phyloP scores from a whole-genome alignment of 768 basidiomycete genomes.

The Suillus sp. region DNA sequence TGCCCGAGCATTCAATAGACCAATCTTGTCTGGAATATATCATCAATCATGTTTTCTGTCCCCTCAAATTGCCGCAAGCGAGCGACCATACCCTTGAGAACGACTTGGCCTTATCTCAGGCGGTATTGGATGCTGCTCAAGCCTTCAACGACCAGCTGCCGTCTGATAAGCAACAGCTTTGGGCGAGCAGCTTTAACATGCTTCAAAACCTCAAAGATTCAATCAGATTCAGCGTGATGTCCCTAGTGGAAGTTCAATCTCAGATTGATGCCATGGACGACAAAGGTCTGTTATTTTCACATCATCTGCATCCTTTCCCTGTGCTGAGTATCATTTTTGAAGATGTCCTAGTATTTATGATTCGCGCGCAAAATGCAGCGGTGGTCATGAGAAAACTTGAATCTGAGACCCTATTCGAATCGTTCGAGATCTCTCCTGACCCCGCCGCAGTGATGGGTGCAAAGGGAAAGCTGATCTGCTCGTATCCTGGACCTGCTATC shows the following conservation, averaged over 20 bases:
- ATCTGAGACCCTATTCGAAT: conserved; percentile 40
- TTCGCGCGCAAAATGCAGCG: conserved; percentile 51
- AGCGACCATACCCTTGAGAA: conserved; percentile 32
- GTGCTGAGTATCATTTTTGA: conserved; percentile 4
- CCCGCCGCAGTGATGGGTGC: conserved; percentile 38
- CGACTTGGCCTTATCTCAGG: conserved; percentile 31
- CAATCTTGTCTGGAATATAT: conserved; percentile 29
- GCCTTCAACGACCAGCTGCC: conserved; percentile 20
- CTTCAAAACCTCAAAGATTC: conserved; percentile 25
- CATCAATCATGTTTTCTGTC: conserved; percentile 46
- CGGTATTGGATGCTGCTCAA: conserved; percentile 22
- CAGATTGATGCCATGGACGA: conserved; percentile 24
- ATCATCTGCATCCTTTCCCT: not conserved
- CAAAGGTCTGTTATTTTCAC: conserved; percentile 16
- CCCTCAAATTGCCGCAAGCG: conserved; percentile 41
- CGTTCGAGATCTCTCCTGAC: conserved; percentile 47
- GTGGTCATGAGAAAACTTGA: conserved; percentile 40
- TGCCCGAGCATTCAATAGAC: not conserved
- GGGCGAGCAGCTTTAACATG: conserved; percentile 37
- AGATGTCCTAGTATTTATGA: conserved; percentile 42
- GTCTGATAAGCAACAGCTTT: conserved; percentile 20
- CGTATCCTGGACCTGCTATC: conserved; percentile 49
- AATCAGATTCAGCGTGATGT: conserved; percentile 12
- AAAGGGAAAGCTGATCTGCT: conserved; percentile 45
- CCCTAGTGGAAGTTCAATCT: conserved; percentile 15